These are phyloP conservation scores for Cyberlindnera amylophila DNA, from an alignment of 805 yeast genomes.

Conservation along the genomic window DNA sequence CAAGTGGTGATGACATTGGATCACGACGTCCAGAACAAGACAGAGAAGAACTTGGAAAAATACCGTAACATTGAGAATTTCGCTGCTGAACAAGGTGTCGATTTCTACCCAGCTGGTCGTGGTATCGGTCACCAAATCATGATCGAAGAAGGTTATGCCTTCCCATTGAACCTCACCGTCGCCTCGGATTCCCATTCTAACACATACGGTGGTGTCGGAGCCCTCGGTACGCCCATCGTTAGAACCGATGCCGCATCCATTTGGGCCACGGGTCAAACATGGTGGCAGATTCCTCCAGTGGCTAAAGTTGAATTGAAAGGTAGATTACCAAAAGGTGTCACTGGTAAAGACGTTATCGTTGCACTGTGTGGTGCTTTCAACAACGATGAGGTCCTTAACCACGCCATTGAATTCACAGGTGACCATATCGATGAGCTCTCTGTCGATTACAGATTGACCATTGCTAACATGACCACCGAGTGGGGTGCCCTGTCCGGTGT, in stretches of 20 bases:
- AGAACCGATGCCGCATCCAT: constrained; percentile 98
- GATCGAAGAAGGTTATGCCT: constrained; percentile 99
- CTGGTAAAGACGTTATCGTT: constrained; percentile 96
- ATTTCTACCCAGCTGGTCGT: constrained; percentile 97
- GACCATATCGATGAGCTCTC: constrained; percentile 67
- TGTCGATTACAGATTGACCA: constrained; percentile 82
- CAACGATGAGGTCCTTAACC: constrained; percentile 88
- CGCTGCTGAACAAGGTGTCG: constrained; percentile 87
- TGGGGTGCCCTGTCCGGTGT: constrained; percentile 98
- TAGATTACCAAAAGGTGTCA: constrained; percentile 74
- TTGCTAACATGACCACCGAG: constrained; percentile 97
- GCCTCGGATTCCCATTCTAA: constrained; percentile 98
- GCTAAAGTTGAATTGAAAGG: constrained; percentile 89
- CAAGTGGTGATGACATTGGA: constrained; percentile 96
- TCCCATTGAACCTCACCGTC: constrained; percentile 87
- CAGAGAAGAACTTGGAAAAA: constrained; percentile 84
- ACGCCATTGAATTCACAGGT: constrained; percentile 91
- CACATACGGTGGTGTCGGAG: constrained; percentile 95
- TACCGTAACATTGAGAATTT: constrained; percentile 85
- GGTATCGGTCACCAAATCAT: constrained; percentile 99
- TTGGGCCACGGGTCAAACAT: constrained; percentile 99
- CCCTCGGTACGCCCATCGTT: constrained; percentile 95
- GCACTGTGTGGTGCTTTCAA: constrained; percentile 92
- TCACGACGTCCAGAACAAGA: constrained; percentile 94
- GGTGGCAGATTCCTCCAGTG: constrained; percentile 99